Conservation (phyloP, 768 basidiomycete species). For the Phylloporus sp. region DNA sequence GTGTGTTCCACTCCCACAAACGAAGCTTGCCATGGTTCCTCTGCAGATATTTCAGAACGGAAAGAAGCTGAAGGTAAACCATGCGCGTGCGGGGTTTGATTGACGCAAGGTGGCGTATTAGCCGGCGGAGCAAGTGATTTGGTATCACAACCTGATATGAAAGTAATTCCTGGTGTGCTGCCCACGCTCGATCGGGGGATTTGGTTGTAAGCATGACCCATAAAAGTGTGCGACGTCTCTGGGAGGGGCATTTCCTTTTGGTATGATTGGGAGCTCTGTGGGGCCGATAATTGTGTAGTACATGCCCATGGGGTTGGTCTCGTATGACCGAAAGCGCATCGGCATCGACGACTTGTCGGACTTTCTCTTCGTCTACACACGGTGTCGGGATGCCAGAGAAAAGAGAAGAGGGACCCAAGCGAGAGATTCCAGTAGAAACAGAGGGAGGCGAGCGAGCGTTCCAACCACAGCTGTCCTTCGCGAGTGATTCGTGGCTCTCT, state of each 20-base stretch:
- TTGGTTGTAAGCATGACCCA: slow-evolving; percentile 33
- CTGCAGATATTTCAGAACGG: slow-evolving; percentile 58
- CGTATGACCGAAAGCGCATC: slow-evolving; percentile 5
- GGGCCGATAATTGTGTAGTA: neutral
- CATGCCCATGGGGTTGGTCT: slow-evolving; percentile 1
- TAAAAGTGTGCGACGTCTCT: slow-evolving; percentile 23
- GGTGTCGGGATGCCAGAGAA: neutral
- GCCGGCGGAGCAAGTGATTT: slow-evolving; percentile 50
- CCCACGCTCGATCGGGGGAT: slow-evolving; percentile 38
- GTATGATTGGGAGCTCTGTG: neutral
- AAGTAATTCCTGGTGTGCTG: slow-evolving; percentile 39
- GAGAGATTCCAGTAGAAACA: neutral
- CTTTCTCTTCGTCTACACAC: slow-evolving; percentile 1
- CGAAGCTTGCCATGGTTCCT: slow-evolving; percentile 51
- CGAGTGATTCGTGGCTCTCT: neutral
- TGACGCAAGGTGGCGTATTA: slow-evolving; percentile 56
- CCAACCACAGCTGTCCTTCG: neutral
- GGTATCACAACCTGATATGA: slow-evolving; percentile 25
- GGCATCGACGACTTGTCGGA: slow-evolving; percentile 5
- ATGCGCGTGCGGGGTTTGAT: slow-evolving; percentile 54
- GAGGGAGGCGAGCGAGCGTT: neutral
- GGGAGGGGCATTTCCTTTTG: slow-evolving; percentile 19
- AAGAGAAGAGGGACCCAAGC: neutral
- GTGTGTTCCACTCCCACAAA: slow-evolving; percentile 72
- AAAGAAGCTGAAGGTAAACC: slow-evolving; percentile 62